Conservation (phyloP, 108 stramenopile species). For the Stephanodiscus triporus region DNA sequence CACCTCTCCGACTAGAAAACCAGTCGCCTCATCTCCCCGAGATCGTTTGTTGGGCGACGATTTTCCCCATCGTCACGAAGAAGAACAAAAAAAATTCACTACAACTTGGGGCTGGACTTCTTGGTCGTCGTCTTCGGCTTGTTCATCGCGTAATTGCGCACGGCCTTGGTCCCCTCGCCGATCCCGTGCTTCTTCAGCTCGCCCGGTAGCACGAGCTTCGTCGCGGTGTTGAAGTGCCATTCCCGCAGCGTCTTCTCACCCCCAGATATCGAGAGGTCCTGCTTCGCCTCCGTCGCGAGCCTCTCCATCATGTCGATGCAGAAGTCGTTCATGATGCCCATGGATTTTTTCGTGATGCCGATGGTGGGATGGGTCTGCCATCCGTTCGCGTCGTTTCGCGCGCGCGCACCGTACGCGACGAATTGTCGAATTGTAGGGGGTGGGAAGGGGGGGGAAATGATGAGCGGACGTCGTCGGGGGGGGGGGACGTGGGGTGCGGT, state of each 20-base stretch:
- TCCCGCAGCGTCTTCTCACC: slow-evolving; percentile 61
- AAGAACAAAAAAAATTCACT: background rate
- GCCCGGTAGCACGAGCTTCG: slow-evolving; percentile 68
- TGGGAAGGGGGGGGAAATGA: background rate
- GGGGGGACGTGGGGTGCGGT: no score
- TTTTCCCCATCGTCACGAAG: no score
- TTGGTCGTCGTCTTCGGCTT: background rate
- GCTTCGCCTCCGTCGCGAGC: slow-evolving; percentile 62
- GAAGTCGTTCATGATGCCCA: slow-evolving; percentile 78
- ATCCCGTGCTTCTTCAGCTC: slow-evolving; percentile 77
- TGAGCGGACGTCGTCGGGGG: no score
- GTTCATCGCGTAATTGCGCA: slow-evolving; percentile 15
- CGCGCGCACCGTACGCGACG: no score
- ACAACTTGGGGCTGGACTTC: background rate
- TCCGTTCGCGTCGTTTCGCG: no score
- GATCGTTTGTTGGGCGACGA: no score
- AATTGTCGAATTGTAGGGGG: no score
- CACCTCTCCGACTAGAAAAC: background rate
- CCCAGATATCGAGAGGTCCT: slow-evolving; percentile 53
- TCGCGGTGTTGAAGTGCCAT: slow-evolving; percentile 69
- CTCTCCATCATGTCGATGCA: slow-evolving; percentile 76
- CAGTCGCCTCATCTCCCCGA: no score
- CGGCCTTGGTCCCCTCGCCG: slow-evolving; percentile 45
- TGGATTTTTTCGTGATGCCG: slow-evolving; percentile 68
- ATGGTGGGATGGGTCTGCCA: slow-evolving; percentile 50